Base-by-base conservation (phyloP, 2,329 filamentous ascomycete genomes). In the Shiraia sp. region DNA sequence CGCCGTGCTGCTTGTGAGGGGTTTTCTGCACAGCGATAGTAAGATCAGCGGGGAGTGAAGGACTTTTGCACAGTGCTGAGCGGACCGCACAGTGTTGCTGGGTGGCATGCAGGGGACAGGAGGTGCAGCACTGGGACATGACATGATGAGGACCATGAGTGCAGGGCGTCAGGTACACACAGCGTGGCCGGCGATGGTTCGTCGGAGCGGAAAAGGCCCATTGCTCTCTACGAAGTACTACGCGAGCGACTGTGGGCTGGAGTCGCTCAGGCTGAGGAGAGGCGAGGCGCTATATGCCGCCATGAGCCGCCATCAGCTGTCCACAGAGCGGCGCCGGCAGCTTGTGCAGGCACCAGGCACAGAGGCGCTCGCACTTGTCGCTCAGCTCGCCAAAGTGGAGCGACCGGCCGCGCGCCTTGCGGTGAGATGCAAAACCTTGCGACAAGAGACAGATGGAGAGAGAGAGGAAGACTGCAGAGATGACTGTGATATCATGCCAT, bases 341-440 rank as follows among this genome's bases (percentile, higher is more conserved):
- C 57, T 52, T 54, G 53, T 60, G 57, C 59, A 65, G 59, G 57
- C 57, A 65, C 58, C 45, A 45, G 39, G 39, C 15, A 40, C 47
- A 40, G 16, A 25, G 19, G 15, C 22, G 27, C 13, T 34, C 12
- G 15, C 32, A 23, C 16, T 13, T 10, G 16, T 19, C 28, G 13
- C 19, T 25, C 36, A 32, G 27, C 27, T 14, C 28, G 15, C 30
- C 10, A 27, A 31, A 38, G 36, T 31, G 28, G 36, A 31, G 17
- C 29, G 28, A 19, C 8, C n/a, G n/a, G n/a, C n/a, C n/a, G n/a
- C n/a, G n/a, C n/a, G n/a, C n/a, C n/a, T n/a, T n/a, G 10, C 23
- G 22, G 23, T 14, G 7, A 6, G 17, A 2, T 32, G 23, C 32
- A 30, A 9, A 13, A 17, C n/a, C n/a, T n/a, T n/a, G n/a, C n/a